These are phyloP conservation scores for Syzygium aromaticum DNA, from an alignment of 345 rosid genomes.

Conservation along the genomic window DNA sequence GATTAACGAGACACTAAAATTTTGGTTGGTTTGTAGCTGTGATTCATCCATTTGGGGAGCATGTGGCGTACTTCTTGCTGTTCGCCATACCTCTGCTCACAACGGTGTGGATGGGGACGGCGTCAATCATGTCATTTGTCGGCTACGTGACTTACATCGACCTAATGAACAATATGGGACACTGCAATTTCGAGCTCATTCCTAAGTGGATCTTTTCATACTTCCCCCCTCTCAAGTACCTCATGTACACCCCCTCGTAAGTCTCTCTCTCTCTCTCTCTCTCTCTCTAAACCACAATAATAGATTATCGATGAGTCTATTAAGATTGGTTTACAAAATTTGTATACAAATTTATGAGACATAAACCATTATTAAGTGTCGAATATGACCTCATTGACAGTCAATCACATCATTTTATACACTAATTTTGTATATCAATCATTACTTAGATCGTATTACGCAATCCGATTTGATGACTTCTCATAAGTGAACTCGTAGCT, in stretches of 20 bases:
- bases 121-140: neutral
- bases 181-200: conserved; percentile 34
- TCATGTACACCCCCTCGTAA: conserved; percentile 32
- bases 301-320: neutral
- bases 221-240: conserved; percentile 25
- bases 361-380: neutral
- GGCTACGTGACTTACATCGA: conserved; percentile 16
- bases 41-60: conserved; percentile 28
- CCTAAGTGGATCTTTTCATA: conserved; percentile 16
- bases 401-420: neutral
- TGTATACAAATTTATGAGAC: neutral
- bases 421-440: neutral
- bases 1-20: neutral
- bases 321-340: neutral
- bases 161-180: conserved; percentile 24
- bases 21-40: conserved; percentile 16
- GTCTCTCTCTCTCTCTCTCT: neutral
- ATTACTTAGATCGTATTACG: neutral
- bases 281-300: neutral
- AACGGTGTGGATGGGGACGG: neutral
- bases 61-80: conserved; percentile 12
- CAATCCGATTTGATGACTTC: neutral
- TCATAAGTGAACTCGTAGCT: neutral
- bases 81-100: conserved; percentile 12
- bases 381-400: neutral